Conservation (phyloP, 2,329 filamentous ascomycete genomes). For the Cladosporium sp. region DNA sequence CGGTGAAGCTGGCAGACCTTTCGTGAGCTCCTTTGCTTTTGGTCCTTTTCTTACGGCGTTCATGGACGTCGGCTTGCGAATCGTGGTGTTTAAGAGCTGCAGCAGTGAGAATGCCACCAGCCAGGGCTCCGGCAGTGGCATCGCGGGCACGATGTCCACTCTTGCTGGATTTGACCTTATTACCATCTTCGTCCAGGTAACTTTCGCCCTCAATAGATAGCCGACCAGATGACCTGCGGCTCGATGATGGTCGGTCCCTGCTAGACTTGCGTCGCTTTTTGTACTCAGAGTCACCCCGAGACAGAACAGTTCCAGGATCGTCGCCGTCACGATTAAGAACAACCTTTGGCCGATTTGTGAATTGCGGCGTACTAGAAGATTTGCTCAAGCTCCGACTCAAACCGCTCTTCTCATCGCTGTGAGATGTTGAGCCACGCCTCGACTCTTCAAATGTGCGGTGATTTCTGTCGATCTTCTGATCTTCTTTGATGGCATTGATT, state of each 20-base stretch:
- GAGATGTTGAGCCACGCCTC: constrained; percentile 50
- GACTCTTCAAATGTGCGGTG: constrained; percentile 65
- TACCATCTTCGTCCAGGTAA: constrained; percentile 40
- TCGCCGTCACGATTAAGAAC: constrained; percentile 56
- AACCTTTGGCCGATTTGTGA: constrained; percentile 56
- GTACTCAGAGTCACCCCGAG: constrained; percentile 49
- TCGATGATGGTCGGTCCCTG: constrained; percentile 30
- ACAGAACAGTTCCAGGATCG: constrained; percentile 55
- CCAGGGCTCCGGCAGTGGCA: constrained; percentile 51
- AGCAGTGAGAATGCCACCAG: constrained; percentile 56
- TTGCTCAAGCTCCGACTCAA: constrained; percentile 54
- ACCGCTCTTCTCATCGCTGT: constrained; percentile 42
- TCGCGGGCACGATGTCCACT: constrained; percentile 44
- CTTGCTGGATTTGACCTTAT: constrained; percentile 53
- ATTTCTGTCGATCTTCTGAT: constrained; percentile 73
- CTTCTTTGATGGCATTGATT: constrained; percentile 83
- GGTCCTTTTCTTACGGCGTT: constrained; percentile 45
- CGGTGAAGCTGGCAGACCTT: constrained; percentile 47
- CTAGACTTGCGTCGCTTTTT: constrained; percentile 54
- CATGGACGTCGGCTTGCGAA: constrained; percentile 53
- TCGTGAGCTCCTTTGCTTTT: constrained; percentile 49
- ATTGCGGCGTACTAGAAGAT: constrained; percentile 57
- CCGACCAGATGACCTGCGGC: constrained; percentile 24
- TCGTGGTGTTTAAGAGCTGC: constrained; percentile 62
- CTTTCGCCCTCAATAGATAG: constrained; percentile 24